Percentiles rank a stretch among this genome's conserved stretches.
phyloP scores from a whole-genome alignment of 805 yeast genomes.

The Candida tibetensis region DNA sequence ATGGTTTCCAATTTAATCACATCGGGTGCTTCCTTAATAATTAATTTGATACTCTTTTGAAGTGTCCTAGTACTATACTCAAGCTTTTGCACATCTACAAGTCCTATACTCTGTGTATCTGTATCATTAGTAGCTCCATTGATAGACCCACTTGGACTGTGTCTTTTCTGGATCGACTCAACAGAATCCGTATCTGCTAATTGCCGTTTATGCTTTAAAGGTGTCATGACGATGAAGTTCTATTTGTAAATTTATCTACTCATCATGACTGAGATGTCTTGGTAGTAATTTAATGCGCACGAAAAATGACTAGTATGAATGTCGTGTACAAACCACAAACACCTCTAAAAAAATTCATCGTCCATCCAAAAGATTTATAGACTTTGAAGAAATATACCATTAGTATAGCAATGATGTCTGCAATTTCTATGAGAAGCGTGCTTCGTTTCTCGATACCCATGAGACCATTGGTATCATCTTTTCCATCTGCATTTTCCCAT shows the following conservation, averaged over 20 bases:
- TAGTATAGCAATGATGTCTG: background rate
- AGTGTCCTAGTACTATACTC: constrained; percentile 38
- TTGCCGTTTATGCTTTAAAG: too few relatives aligned
- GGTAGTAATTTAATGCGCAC: too few relatives aligned
- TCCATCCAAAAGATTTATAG: too few relatives aligned
- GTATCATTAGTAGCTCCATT: background rate
- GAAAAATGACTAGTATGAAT: background rate
- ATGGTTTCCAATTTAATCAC: constrained; percentile 37
- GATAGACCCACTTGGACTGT: too few relatives aligned
- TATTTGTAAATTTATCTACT: too few relatives aligned
- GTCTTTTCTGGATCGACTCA: background rate
- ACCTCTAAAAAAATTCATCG: background rate
- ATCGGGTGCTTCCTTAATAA: constrained; percentile 52
- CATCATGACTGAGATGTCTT: too few relatives aligned
- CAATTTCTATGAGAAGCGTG: background rate
- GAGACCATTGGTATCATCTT: background rate
- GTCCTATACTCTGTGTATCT: constrained; percentile 4
- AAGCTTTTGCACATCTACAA: constrained; percentile 35
- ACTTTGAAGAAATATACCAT: too few relatives aligned
- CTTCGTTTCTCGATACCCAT: background rate
- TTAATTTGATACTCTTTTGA: constrained; percentile 14
- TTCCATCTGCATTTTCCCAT: background rate
- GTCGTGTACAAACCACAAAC: background rate
- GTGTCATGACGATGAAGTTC: too few relatives aligned
- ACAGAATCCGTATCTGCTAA: background rate